Evolutionary conservation across 2,329 filamentous ascomycete genomes (phyloP), one percentile per base, ranked within the genome.

Genomic region (Microcyclospora tardicrescens): DNA sequence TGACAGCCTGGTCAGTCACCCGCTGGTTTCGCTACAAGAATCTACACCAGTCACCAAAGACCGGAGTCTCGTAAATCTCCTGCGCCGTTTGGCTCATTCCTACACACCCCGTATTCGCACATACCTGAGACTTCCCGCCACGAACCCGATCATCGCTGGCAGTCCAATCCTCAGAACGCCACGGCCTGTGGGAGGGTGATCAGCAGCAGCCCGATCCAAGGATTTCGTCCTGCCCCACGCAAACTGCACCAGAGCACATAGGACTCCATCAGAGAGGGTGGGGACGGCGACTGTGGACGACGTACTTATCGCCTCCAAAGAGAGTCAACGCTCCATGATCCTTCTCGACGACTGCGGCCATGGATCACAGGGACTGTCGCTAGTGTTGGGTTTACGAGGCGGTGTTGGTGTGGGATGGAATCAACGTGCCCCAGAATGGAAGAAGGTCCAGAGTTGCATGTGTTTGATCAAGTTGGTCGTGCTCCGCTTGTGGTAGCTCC

Each of bases 71-170:
- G 19, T 8, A 24, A 4, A 8, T 24, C 19, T 24, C 19, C 4
- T 24, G 19, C 19, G 4, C 19, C 19, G 19, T 24, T 24, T 24
- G 5, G 19, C 19, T 24, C 19, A 5, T 24, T 24, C 4, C 4
- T 8, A 8, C 4, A 24, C 19, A 24, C 19, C 19, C n/a, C n/a
- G n/a, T 24, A 8, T 24, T 24, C 19, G 33, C 31, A 46, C 44
- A 31, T 58, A 69, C 67, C 54, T 68, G 61, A 31, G 79, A 84
- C 43, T 69, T 70, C 36, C 84, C 84, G 42, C 81, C 81, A 33
- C 83, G 76, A n/a, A 89, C 81, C 24, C 77, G 69, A 59, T 89
- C 84, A 57, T 89, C 81, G 38, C 75, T 78, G 11, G 75, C 66
- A 6, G 72, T 77, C 81, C 81, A 89, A 45, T 74, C 68, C 36